A percentile compares a stretch with the other conserved stretches of the same genome.
These are phyloP conservation scores for Zygotorulaspora sp. DNA, from an alignment of 805 yeast genomes.

Conservation along the genomic window DNA sequence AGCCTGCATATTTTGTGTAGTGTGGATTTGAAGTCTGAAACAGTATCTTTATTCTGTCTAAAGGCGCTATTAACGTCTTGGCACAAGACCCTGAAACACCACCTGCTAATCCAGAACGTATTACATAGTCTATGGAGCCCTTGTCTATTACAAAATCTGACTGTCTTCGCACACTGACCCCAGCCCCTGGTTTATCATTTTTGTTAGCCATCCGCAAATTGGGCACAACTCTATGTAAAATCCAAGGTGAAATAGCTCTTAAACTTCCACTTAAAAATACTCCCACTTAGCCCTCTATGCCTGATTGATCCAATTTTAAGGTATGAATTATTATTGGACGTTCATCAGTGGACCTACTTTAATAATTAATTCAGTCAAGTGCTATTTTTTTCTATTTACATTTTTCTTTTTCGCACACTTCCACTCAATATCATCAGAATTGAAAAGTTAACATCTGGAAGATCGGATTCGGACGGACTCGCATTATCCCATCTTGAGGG, in stretches of 20 bases:
- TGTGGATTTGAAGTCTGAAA: slow-evolving; percentile 95
- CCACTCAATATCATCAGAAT: too few species aligned
- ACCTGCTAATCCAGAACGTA: slow-evolving; percentile 87
- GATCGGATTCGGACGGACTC: too few species aligned
- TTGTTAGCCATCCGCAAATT: slow-evolving; percentile 7
- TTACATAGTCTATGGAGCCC: slow-evolving; percentile 68
- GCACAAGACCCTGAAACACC: slow-evolving; percentile 97
- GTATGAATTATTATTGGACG: background rate
- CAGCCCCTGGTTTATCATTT: slow-evolving; percentile 2
- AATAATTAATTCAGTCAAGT: too few species aligned
- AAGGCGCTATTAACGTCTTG: slow-evolving; percentile 89
- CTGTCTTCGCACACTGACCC: slow-evolving; percentile 3
- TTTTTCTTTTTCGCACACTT: too few species aligned
- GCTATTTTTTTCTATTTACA: too few species aligned
- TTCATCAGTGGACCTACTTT: too few species aligned
- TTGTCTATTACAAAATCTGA: slow-evolving; percentile 43
- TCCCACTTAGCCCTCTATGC: background rate
- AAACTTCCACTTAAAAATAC: background rate
- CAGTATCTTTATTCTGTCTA: slow-evolving; percentile 89
- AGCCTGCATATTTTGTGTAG: slow-evolving; percentile 73
- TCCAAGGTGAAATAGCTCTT: too few species aligned
- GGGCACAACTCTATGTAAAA: too few species aligned
- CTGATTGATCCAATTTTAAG: background rate
- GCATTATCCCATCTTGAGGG: too few species aligned
- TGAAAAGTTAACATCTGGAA: too few species aligned